phyloP scores from a whole-genome alignment of 768 basidiomycete genomes.

The Plicaturopsis crispa region DNA sequence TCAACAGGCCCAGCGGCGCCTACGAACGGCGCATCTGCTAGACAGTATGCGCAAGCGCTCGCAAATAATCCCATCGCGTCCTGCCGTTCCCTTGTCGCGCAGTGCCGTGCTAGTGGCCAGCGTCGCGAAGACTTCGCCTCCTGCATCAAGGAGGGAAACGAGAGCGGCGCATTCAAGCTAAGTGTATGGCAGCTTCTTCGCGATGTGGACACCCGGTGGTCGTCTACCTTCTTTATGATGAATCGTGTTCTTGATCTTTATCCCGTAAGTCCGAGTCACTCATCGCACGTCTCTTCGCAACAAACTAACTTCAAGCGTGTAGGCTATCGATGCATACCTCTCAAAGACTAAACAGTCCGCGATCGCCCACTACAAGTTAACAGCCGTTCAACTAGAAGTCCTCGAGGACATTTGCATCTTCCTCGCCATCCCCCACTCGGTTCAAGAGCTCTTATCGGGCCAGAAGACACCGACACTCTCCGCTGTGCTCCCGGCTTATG shows the following conservation, averaged over 20 bases:
- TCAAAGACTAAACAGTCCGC: background rate
- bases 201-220: conserved; percentile 17
- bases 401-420: conserved; percentile 13
- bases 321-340: conserved; percentile 6
- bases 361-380: conserved; percentile 1
- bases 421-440: conserved; percentile 9
- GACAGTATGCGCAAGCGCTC: background rate
- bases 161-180: too few relatives aligned
- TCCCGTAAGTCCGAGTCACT: background rate
- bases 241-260: conserved; percentile 6
- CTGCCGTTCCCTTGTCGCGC: conserved; percentile 3
- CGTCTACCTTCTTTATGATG: conserved; percentile 15
- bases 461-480: conserved; percentile 27
- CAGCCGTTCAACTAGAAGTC: conserved; percentile 10
- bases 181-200: conserved; percentile 7
- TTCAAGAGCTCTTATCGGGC: conserved; percentile 16
- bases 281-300: background rate
- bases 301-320: background rate
- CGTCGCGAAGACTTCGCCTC: conserved; percentile 5
- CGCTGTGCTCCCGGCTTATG: conserved; percentile 22
- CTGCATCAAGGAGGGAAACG: conserved; percentile 4
- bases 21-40: too few relatives aligned
- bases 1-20: too few relatives aligned
- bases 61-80: conserved; percentile 10
- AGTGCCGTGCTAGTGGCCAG: conserved; percentile 11